These are phyloP conservation scores for Eucalyptus pauciflora DNA, from an alignment of 345 rosid species.

Conservation along the genomic window DNA sequence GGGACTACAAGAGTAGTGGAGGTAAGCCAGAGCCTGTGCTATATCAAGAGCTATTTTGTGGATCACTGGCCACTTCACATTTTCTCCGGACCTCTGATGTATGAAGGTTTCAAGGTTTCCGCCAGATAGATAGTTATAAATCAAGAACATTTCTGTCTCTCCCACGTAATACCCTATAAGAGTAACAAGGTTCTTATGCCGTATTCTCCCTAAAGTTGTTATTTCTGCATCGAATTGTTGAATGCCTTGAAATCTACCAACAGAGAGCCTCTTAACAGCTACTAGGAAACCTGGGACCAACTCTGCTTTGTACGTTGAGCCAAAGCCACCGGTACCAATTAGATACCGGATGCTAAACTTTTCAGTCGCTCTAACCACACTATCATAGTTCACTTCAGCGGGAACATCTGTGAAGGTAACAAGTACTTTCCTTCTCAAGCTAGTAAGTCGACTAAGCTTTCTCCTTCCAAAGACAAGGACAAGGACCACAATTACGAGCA, in stretches of 20 bases:
- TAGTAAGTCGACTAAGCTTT: conserved; percentile 4
- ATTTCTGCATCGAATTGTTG: conserved; percentile 72
- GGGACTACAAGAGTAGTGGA: conserved; percentile 56
- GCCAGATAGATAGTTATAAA: conserved; percentile 59
- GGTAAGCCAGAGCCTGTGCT: conserved; percentile 60
- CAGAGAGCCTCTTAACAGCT: conserved; percentile 56
- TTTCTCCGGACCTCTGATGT: conserved; percentile 25
- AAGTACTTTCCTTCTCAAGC: conserved; percentile 21
- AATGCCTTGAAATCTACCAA: conserved; percentile 49
- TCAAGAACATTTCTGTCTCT: conserved; percentile 50
- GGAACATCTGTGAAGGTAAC: conserved; percentile 57
- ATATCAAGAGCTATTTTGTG: conserved; percentile 51
- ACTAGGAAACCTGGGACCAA: conserved; percentile 40
- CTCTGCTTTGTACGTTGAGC: conserved; percentile 66
- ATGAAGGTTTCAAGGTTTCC: conserved; percentile 68
- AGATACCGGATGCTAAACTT: conserved; percentile 43
- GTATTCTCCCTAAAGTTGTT: conserved; percentile 43
- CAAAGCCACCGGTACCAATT: conserved; percentile 62
- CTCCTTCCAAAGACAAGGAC: conserved; percentile 12
- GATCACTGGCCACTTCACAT: conserved; percentile 31
- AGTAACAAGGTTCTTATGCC: conserved; percentile 59
- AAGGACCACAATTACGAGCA: conserved; percentile 4
- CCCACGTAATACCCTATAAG: conserved; percentile 46
- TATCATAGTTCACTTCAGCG: conserved; percentile 33
- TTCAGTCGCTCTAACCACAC: conserved; percentile 44